phyloP scores from a whole-genome alignment of 352 stramenopile genomes.

The Pythium rishiriense region DNA sequence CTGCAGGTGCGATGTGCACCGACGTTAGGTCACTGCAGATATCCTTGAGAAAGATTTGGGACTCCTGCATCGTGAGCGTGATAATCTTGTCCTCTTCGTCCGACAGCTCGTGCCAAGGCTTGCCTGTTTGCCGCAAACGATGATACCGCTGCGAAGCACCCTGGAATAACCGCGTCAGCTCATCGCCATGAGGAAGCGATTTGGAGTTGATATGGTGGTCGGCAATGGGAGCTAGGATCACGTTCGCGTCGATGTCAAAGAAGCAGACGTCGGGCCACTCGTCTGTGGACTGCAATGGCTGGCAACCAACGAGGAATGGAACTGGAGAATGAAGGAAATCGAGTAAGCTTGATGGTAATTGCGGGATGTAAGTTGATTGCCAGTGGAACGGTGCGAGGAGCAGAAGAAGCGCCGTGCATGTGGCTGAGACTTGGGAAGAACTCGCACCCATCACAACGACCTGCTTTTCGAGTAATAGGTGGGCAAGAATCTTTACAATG shows the following conservation, averaged over 20 bases:
- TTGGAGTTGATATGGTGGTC: conserved; percentile 44
- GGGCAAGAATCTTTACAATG: conserved; percentile 68
- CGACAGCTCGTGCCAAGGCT: conserved; percentile 79
- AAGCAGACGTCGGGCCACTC: conserved; percentile 86
- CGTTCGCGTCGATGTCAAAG: conserved; percentile 72
- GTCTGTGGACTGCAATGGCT: conserved; percentile 54
- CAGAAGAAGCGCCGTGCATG: conserved; percentile 70
- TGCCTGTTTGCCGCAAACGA: conserved; percentile 40
- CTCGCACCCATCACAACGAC: conserved; percentile 76
- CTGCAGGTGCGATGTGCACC: conserved; percentile 41
- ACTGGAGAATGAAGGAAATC: conserved; percentile 87
- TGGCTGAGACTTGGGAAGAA: conserved; percentile 60
- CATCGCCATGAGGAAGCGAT: conserved; percentile 58
- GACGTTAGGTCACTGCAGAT: conserved; percentile 70
- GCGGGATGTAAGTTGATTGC: conserved; percentile 88
- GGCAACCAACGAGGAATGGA: conserved; percentile 74
- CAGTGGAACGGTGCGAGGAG: conserved; percentile 82
- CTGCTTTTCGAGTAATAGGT: conserved; percentile 80
- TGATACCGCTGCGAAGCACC: conserved; percentile 53
- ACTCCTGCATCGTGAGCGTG: conserved; percentile 68
- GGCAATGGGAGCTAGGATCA: conserved; percentile 44
- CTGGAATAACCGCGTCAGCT: conserved; percentile 62
- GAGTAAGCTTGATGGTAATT: conserved; percentile 65
- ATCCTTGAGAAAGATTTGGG: conserved; percentile 67
- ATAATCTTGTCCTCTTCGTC: conserved; percentile 80